phyloP scores from a whole-genome alignment of 2,329 filamentous ascomycete genomes.

The Xylaria sp. region DNA sequence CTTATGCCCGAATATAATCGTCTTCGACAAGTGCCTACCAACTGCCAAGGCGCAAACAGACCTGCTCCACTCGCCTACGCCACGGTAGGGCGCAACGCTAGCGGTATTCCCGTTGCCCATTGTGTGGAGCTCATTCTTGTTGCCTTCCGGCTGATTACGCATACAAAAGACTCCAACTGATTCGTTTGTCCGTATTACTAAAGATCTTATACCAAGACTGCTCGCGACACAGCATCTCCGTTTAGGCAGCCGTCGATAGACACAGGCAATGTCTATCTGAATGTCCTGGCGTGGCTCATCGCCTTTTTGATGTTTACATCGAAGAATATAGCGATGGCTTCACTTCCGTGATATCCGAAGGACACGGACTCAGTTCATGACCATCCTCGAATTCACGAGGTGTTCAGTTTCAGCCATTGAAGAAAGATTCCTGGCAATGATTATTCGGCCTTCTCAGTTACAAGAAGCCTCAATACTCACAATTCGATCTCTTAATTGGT shows the following conservation, averaged over 20 bases:
- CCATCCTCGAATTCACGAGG: slow-evolving; percentile 6
- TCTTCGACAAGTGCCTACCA: background rate
- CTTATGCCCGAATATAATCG: background rate
- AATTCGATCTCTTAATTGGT: background rate
- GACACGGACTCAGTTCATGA: slow-evolving; percentile 6
- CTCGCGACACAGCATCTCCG: too few species aligned
- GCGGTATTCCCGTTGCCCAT: background rate
- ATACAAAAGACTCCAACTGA: too few species aligned
- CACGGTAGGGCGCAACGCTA: background rate
- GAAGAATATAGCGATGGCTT: background rate
- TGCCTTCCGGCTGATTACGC: too few species aligned
- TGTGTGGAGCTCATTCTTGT: background rate
- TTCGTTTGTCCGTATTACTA: too few species aligned
- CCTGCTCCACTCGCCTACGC: background rate
- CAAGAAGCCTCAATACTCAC: background rate
- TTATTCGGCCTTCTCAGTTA: background rate
- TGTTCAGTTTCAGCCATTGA: slow-evolving; percentile 20
- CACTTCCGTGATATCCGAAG: background rate
- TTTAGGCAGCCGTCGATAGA: too few species aligned
- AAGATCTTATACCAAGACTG: too few species aligned
- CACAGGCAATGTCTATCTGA: too few species aligned
- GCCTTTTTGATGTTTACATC: background rate
- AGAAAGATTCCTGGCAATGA: background rate
- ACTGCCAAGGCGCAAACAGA: background rate
- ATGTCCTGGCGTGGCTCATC: too few species aligned